Evolutionary conservation across 106 monocot genomes (phyloP).

Genomic region (Gastrodia elata): DNA sequence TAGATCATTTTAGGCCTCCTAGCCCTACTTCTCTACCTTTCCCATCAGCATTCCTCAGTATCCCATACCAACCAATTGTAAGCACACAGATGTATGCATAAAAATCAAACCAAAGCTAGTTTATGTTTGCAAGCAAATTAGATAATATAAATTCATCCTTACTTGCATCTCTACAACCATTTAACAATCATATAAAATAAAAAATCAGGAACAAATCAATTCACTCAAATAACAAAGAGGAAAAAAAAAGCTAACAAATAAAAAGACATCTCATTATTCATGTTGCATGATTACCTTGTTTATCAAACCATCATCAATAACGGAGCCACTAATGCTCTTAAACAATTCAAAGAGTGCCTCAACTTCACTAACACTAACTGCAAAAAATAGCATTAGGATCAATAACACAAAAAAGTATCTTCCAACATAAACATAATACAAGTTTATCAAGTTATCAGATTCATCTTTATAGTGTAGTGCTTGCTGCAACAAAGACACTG

Average conservation of each 20-base stretch:
- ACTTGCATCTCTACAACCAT: too few species aligned
- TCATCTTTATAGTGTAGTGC: neutral
- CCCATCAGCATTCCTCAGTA: neutral
- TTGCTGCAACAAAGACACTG: neutral
- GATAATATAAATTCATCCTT: neutral
- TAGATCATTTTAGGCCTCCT: neutral
- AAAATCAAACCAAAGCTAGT: neutral
- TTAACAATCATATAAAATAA: neutral
- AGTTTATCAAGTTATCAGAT: neutral
- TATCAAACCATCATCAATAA: slow-evolving; percentile 78
- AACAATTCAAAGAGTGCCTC: slow-evolving; percentile 83
- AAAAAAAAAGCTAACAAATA: neutral
- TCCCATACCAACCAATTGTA: neutral
- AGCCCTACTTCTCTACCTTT: neutral
- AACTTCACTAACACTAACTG: slow-evolving; percentile 86
- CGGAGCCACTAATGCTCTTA: slow-evolving; percentile 85
- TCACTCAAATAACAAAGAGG: neutral
- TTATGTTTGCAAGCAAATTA: neutral
- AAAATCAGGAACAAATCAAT: neutral
- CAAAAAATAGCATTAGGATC: slow-evolving; percentile 9
- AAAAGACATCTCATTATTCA: neutral
- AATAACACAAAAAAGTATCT: neutral
- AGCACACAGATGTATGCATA: neutral
- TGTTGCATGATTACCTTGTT: slow-evolving; percentile 44
- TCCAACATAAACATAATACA: neutral